Base-by-base conservation (phyloP, 352 stramenopile species). In the Phytophthora nicotianae region DNA sequence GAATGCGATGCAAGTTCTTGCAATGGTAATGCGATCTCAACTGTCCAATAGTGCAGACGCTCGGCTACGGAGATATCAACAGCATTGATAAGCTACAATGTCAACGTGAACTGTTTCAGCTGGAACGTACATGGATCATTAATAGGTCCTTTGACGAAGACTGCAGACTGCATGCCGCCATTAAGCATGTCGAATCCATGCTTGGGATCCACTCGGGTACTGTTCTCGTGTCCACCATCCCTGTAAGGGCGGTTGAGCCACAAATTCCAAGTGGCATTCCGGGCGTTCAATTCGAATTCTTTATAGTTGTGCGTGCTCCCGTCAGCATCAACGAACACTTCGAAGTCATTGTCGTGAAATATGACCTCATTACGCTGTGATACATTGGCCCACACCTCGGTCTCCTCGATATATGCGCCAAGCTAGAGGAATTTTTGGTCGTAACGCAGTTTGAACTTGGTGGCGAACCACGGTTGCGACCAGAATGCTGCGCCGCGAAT, bases 311-410 rank as follows among this genome's bases (percentile, higher is more conserved):
- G 83, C 20, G 83, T 89, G 21, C 29, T 86, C 7, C 77, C 82
- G 33, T 79, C 73, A 1, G 87, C 71, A 69, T 97, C 89, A 21
- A 97, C 75, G 65, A 97, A 97, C 9, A 97, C 87, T 65, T 97
- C 88, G 71, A 97, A 96, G 74, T 97, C 91, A 47, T 95, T 97
- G 74, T 97, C 91, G 35, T 86, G 74, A 52, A 93, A 95, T 24
- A 93, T 68, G 4, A 95, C 79, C 1, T 76, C 58, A 52, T 95
- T 90, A 46, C 81, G 75, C 11, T 74, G 50, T 0, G 83, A 83
- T 41, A 88, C 54, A 55, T 89, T 93, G 33, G 84, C 86, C 79
- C 83, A 93, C 41, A 93, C 66, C 13, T 62, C 57, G 0, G 73
- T 76, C 50, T 93, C 84, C 61, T 93, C 69, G 23, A 95, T 8